Evolutionary conservation across 2,329 filamentous ascomycete genomes (phyloP).

Genomic region (Penicillium sp.): DNA sequence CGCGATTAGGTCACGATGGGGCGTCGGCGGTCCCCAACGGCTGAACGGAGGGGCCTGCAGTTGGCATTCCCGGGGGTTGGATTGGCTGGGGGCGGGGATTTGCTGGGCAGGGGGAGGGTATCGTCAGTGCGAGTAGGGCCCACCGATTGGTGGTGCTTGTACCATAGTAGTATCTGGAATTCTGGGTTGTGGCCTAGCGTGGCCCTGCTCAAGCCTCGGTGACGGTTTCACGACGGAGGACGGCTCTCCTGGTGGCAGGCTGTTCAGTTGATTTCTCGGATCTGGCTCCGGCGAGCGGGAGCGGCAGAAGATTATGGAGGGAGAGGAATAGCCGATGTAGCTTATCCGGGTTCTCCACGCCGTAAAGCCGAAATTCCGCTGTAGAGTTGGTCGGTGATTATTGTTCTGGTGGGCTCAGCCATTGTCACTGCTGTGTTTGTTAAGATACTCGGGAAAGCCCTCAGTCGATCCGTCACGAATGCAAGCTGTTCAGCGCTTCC

Average conservation of each 20-base stretch:
- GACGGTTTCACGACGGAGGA: no score
- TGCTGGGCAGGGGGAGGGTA: neutral
- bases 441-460: neutral
- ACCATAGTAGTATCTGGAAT: neutral
- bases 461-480: neutral
- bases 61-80: slow-evolving; percentile 12
- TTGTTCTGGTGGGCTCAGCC: neutral
- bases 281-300: slow-evolving; percentile 13
- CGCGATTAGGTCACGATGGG: slow-evolving; percentile 6
- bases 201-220: no score
- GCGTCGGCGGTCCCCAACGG: slow-evolving; percentile 9
- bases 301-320: slow-evolving; percentile 22
- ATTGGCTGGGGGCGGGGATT: slow-evolving; percentile 13
- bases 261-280: slow-evolving; percentile 10
- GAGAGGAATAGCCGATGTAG: slow-evolving; percentile 21
- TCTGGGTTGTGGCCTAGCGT: neutral
- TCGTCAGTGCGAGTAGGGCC: neutral
- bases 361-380: slow-evolving; percentile 2
- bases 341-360: slow-evolving; percentile 2
- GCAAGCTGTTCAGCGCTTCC: neutral
- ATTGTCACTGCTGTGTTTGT: neutral
- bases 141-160: neutral
- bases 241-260: no score
- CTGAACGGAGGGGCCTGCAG: neutral
- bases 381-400: neutral